Base-by-base conservation (phyloP, 768 basidiomycete species). In the Tylopilus sp. region DNA sequence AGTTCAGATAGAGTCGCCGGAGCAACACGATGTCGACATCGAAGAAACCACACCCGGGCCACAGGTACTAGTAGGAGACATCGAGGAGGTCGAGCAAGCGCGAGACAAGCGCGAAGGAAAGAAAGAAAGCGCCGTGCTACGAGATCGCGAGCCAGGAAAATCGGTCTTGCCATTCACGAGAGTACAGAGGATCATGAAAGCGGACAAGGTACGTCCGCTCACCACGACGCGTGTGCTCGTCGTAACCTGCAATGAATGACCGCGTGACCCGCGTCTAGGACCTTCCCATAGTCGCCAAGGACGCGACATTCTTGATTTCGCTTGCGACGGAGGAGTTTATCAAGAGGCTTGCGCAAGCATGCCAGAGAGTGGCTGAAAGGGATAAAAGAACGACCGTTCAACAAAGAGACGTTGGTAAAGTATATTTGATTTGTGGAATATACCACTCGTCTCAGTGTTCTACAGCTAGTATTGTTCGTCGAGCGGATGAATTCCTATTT, bases 311-410 rank as follows among this genome's bases (percentile, higher is more conserved):
- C 59, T 70, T 92, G 56, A 85, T 95, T 42, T 83, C 89, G 21
- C 72, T 92, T 25, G 92, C 92, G 6, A 86, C 93, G 50, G 93
- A 96, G 70, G 87, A 92, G 67, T 95, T 96, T 58, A 86, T 95
- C 48, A 84, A 82, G 66, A 79, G 84, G 45, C 71, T 95, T 26
- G 78, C 81, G 29, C 82, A 86, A 51, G 86, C 89, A 7, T 82
- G 80, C n/a, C 84, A 88, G 57, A 78, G 74, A 48, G 78, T 83
- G 14, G 89, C 92, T 6, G 77, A 80, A 52, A 73, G 81, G 48
- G 90, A 93, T 56, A 86, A 82, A 58, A 74, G 92, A 55, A 68
- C 81, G 26, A 92, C 84, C 0, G 80, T 94, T 17, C 89, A 90
- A 64, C 80, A 88, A 58, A 82, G 79, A 56, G 92, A 96, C 67